Evolutionary conservation across 108 stramenopile species (phyloP), one percentile per base, ranked within the genome.

Genomic region (Epithemia pelagica): DNA sequence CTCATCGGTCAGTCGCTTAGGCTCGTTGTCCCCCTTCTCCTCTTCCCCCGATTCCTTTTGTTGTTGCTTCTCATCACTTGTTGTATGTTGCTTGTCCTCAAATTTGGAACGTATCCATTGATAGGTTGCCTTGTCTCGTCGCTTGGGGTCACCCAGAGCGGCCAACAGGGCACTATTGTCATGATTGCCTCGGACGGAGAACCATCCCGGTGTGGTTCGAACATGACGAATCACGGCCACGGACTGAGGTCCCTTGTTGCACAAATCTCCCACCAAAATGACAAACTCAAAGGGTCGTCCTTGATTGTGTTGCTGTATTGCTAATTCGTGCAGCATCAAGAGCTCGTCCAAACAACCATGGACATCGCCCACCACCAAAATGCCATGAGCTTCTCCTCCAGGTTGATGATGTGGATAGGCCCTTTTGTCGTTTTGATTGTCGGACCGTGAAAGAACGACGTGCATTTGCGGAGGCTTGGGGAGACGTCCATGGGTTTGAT

Each of bases 191-290:
- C 95, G 75, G 0, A 96, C 85, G 1, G 84, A 61, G 30, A 70
- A 82, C 81, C 87, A 88, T 29, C 75, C 64, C 1, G 71, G 80
- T 58, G 74, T 72, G 2, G 57, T 65, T 55, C 75, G 81, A 25
- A 78, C 77, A 58, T 78, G 79, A 54, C 76, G 78, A 59, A 96
- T 67, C 2, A 90, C 88, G 25, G 81, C 68, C 2, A 86, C 80
- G 19, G 90, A 94, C 21, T 76, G 29, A 21, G 92, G 92, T 0
- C 93, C 95, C 75, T 96, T 96, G 72, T 95, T 96, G 65, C 86
- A 85, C 64, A 96, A 79, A 73, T 96, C 96, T 33, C 96, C 96
- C 21, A 94, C 94, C 19, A 94, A 75, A 28, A 96, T 71, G 1
- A 96, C 78, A 32, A 76, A 73, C 27, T 37, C 20, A 73, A 90